Base-by-base conservation (phyloP, 371 early-diverging fungal species). In the Apophysomyces trapeziformis region DNA sequence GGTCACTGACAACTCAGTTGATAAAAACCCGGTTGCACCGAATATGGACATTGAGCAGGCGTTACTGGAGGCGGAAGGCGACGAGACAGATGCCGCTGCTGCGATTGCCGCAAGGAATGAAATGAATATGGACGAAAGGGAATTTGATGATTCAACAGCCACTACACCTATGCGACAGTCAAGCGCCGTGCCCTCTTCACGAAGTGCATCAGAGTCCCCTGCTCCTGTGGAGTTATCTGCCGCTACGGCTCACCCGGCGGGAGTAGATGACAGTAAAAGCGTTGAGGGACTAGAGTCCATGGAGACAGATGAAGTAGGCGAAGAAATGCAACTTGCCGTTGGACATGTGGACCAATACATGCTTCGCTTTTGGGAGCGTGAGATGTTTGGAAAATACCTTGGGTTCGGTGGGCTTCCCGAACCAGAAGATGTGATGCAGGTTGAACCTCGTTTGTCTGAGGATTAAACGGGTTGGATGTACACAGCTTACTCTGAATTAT, bases 301-400 rank as follows among this genome's bases (percentile, higher is more conserved):
- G 5, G 65, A 61, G 21, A 63, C 64, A 5, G 65, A 61, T 7
- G 66, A 68, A 32, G 73, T 72, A 5, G 77, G 78, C 16, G 67
- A 59, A 11, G 73, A 72, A 38, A 73, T 79, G 73, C 74, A 79
- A 50, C 58, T 77, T 8, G 75, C 81, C 37, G 74, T 85, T 36
- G 89, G 86, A 14, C 89, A 89, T 69, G 87, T 91, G 41, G 92
- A 91, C 65, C 85, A 89, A 67, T 91, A 90, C 66, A 90, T 90
- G 87, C 76, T 90, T 18, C 86, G 87, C 36, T 85, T 87, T 54
- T 82, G 84, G 78, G 88, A 89, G 60, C 67, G 81, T 37, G 86
- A 89, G 64, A 68, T 77, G 68, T 73, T 84, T 79, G 87, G 86
- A 2, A 70, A 73, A n/a, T 75, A 85, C 63, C 78, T 87, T 73